A percentile compares a stretch with the other conserved stretches of the same genome.
phyloP scores from a whole-genome alignment of 2,329 filamentous ascomycete genomes.

The Fusarium compactum region DNA sequence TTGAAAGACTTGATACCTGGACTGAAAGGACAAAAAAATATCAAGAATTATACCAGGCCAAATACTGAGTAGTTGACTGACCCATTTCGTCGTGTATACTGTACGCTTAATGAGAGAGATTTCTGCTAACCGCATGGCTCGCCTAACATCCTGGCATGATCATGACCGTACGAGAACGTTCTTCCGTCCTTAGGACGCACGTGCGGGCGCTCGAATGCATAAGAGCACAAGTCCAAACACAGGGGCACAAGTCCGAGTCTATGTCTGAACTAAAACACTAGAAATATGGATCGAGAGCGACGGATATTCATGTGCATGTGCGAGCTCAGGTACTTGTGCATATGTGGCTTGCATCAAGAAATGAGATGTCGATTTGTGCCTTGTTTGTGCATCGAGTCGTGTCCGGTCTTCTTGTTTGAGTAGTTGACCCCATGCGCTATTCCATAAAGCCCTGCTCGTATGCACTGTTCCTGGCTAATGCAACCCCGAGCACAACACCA shows the following conservation, averaged over 20 bases:
- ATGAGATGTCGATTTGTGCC: constrained; percentile 47
- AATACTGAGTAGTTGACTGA: neutral
- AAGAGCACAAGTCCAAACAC: constrained; percentile 27
- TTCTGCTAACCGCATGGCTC: neutral
- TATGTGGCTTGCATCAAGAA: constrained; percentile 46
- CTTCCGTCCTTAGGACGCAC: constrained; percentile 10
- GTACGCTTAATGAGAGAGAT: neutral
- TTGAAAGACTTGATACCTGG: neutral
- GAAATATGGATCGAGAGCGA: constrained; percentile 12
- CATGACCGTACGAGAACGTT: constrained; percentile 4
- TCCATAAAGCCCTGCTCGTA: constrained; percentile 23
- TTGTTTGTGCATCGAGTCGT: constrained; percentile 39
- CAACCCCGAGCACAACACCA: constrained; percentile 44
- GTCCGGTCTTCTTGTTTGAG: constrained; percentile 22
- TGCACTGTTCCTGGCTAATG: constrained; percentile 49
- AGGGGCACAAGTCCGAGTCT: constrained; percentile 20
- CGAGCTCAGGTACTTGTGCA: constrained; percentile 35
- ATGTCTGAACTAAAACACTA: constrained; percentile 23
- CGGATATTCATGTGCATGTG: constrained; percentile 26
- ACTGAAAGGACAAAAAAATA: neutral
- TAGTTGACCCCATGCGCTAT: constrained; percentile 33
- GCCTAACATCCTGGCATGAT: neutral
- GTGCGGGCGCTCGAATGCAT: constrained; percentile 31
- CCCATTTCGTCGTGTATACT: neutral
- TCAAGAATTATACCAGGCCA: neutral